phyloP scores from a whole-genome alignment of 2,329 filamentous ascomycete species.

The Ceratocystis lukuohia region DNA sequence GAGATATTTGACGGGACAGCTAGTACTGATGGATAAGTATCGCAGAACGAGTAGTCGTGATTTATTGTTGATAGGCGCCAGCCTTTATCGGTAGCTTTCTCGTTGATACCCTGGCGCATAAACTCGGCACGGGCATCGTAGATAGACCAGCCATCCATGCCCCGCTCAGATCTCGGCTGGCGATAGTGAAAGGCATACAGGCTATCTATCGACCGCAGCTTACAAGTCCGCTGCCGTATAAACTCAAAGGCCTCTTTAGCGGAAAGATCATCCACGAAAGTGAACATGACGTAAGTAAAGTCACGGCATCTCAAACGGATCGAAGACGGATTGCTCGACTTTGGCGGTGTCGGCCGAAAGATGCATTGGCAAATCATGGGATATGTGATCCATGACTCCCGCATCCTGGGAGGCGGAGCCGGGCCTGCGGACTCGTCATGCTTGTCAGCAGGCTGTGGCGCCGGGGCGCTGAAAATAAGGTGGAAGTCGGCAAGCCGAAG shows the following conservation, averaged over 20 bases:
- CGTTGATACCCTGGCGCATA: constrained; percentile 71
- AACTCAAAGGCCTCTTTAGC: constrained; percentile 81
- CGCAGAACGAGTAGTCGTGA: constrained; percentile 75
- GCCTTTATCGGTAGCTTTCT: constrained; percentile 60
- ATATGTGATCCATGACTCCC: constrained; percentile 87
- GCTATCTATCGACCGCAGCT: constrained; percentile 68
- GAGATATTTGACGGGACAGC: constrained; percentile 81
- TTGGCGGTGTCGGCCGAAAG: constrained; percentile 57
- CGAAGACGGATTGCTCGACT: constrained; percentile 58
- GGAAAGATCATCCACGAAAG: constrained; percentile 59
- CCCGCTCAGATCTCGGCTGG: constrained; percentile 57
- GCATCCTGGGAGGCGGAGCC: constrained; percentile 26
- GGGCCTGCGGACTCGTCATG: constrained; percentile 20
- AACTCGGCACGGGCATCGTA: constrained; percentile 83
- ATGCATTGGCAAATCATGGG: constrained; percentile 76
- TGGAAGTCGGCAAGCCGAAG: constrained; percentile 52
- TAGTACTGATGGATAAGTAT: constrained; percentile 78
- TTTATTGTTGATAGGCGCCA: constrained; percentile 92
- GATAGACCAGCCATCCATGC: constrained; percentile 65
- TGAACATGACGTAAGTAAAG: constrained; percentile 87
- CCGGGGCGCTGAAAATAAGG: constrained; percentile 39
- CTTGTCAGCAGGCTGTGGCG: constrained; percentile 26
- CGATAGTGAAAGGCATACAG: constrained; percentile 83
- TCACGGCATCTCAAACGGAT: constrained; percentile 84
- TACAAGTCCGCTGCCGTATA: constrained; percentile 69